Evolutionary conservation across 768 basidiomycete species (phyloP).

Genomic region (Cyclocybe cylindracea): DNA sequence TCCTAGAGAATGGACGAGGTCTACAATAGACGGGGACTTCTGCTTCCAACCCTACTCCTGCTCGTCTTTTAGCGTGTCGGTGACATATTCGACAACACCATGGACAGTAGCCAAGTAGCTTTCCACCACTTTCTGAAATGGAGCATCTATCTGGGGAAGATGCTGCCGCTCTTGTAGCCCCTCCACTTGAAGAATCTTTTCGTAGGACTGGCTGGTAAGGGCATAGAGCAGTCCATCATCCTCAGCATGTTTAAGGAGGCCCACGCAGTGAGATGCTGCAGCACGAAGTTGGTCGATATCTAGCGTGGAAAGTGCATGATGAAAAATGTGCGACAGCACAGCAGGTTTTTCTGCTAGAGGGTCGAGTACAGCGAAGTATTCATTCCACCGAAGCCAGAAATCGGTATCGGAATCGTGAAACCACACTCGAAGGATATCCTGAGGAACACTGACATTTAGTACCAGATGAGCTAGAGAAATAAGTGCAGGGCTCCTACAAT

Average conservation of each 20-base stretch:
- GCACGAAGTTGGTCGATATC: slow-evolving; percentile 14
- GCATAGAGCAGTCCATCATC: background rate
- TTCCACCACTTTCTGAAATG: too few relatives aligned
- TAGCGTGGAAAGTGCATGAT: slow-evolving; percentile 14
- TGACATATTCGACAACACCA: background rate
- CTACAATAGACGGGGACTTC: too few relatives aligned
- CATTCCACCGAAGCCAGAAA: slow-evolving; percentile 39
- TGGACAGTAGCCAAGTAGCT: too few relatives aligned
- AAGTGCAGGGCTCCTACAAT: slow-evolving; percentile 21
- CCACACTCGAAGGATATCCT: slow-evolving; percentile 40
- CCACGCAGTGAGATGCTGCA: too few relatives aligned
- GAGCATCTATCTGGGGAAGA: too few relatives aligned
- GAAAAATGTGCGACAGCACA: slow-evolving; percentile 14
- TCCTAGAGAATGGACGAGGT: too few relatives aligned
- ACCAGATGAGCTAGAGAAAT: background rate
- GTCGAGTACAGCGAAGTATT: slow-evolving; percentile 35
- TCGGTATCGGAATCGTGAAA: slow-evolving; percentile 27
- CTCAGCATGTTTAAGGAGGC: slow-evolving; percentile 16
- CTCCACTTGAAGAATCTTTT: too few relatives aligned
- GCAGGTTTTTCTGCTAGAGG: slow-evolving; percentile 16
- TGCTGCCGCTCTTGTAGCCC: too few relatives aligned
- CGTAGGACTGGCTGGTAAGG: too few relatives aligned
- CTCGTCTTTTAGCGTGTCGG: background rate
- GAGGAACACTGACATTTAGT: background rate
- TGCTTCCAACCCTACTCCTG: too few relatives aligned